Evolutionary conservation across 495 filamentous ascomycete genomes (phyloP), one percentile per base, ranked within the genome.

Genomic region (Chaetomium fimeti): DNA sequence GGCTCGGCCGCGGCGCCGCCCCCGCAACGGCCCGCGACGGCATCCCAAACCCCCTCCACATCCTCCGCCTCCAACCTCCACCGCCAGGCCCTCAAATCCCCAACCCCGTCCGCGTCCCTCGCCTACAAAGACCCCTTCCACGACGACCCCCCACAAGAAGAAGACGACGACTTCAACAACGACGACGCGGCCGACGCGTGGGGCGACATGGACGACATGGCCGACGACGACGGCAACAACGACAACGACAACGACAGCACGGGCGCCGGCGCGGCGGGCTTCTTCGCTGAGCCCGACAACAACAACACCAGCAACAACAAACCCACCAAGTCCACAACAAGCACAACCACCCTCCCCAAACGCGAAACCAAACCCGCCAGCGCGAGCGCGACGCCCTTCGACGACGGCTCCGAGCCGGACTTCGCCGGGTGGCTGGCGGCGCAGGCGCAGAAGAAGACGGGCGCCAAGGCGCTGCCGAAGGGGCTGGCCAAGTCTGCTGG

Each of bases 341-440:
- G 2, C 49, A 49, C 27, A 48, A 32, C 32, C 76, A 40, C 27
- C 15, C 27, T 27, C 12, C 13, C 52, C 27, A 66, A 67, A 2
- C 66, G 68, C 27, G 53, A 76, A 20, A 64, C 61, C 57, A 38
- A 36, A 72, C 28, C 56, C 57, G 71, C 61, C 71, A 54, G 49
- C 58, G 69, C 66, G 70, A 65, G 79, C 0, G 72, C 80, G 2
- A 81, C 78, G 15, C 82, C 86, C 0, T 95, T 88, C 66, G 90
- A 92, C 64, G 91, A 95, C 69, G 87, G 88, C 36, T 88, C 87
- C 3, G 92, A 97, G 70, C 92, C 92, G 2, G 93, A 97, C 73
- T 97, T 97, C 76, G 93, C 92, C 22, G 91, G 91, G 6, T 96
- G 93, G 92, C 75, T 97, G 49, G 91, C 90, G 12, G 91, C 91